Base-by-base conservation (phyloP, 2,329 filamentous ascomycete genomes). In the Botrytis paeoniae region DNA sequence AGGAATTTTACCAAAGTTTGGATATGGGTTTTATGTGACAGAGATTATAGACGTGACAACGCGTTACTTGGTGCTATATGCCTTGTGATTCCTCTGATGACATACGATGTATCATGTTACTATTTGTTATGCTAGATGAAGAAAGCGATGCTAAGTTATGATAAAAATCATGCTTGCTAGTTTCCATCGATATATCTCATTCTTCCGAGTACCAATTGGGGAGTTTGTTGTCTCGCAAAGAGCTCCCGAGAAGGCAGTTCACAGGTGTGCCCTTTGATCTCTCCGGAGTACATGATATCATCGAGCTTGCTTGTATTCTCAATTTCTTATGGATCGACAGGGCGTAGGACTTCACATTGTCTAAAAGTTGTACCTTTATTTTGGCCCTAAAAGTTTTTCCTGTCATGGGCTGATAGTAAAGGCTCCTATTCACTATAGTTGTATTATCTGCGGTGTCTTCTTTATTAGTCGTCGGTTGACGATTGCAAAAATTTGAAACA, bases 21-120 rank as follows among this genome's bases (percentile, higher is more conserved):
- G n/a, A 69, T 41, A 29, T 37, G 16, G 22, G 8, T 51, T 22
- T 39, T 68, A 57, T 57, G 4, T 41, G 48, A 57, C 32, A 57
- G n/a, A 45, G 10, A 57, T 57, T 7, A 41, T 32, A 22, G 48
- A 32, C n/a, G 35, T 57, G 48, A 69, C 48, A 41, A 32, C 18
- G 35, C 48, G 35, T 57, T 16, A 57, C 20, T 39, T 57, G 7
- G 35, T 51, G 35, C 25, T 22, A 8, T 68, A 68, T 68, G 64
- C 25, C 45, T 68, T 25, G 45, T 68, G 64, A 68, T 68, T 54
- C 64, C 29, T 29, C 16, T 68, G 7, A 68, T 68, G 10, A 54
- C 4, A 25, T 29, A 14, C n/a, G 25, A 20, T 32, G 18, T 39
- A 41, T 54, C 39, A 32, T 68, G 9, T 12, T 57, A 22, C 18